Percentiles rank a stretch among this genome's conserved stretches.
Conservation (phyloP, 371 early-diverging fungal genomes). For the Synchytrium microbalum region DNA sequence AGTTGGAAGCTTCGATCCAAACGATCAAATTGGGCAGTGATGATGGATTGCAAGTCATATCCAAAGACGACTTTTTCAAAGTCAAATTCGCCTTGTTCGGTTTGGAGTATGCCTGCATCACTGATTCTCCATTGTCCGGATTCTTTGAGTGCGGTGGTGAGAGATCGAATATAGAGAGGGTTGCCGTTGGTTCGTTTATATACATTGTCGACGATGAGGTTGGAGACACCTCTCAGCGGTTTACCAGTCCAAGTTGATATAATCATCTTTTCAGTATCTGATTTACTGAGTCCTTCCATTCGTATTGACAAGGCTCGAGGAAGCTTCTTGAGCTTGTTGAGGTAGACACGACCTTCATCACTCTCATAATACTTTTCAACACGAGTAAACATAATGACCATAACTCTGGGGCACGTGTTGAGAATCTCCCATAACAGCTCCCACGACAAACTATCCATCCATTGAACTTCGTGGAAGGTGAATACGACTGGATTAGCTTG, state of each 20-base stretch:
- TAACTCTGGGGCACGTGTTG: constrained; percentile 20
- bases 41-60: constrained; percentile 35
- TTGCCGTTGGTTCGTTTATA: constrained; percentile 38
- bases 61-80: constrained; percentile 35
- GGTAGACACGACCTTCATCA: constrained; percentile 19
- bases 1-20: constrained; percentile 41
- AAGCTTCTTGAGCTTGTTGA: constrained; percentile 21
- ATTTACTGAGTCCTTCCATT: constrained; percentile 28
- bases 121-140: constrained; percentile 32
- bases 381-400: constrained; percentile 29
- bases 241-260: constrained; percentile 23
- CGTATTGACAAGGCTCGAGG: constrained; percentile 10
- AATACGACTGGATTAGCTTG: constrained; percentile 18
- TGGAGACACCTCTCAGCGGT: constrained; percentile 16
- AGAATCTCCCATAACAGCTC: constrained; percentile 32
- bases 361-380: constrained; percentile 27
- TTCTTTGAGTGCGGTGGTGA: constrained; percentile 36
- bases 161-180: constrained; percentile 36
- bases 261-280: constrained; percentile 34
- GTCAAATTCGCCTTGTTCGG: constrained; percentile 26
- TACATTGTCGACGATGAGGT: constrained; percentile 27
- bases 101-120: constrained; percentile 21
- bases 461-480: constrained; percentile 38
- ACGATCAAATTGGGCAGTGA: constrained; percentile 44
- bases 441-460: constrained; percentile 39